Evolutionary conservation across 2,329 filamentous ascomycete species (phyloP).

Genomic region (Knufia petricola): DNA sequence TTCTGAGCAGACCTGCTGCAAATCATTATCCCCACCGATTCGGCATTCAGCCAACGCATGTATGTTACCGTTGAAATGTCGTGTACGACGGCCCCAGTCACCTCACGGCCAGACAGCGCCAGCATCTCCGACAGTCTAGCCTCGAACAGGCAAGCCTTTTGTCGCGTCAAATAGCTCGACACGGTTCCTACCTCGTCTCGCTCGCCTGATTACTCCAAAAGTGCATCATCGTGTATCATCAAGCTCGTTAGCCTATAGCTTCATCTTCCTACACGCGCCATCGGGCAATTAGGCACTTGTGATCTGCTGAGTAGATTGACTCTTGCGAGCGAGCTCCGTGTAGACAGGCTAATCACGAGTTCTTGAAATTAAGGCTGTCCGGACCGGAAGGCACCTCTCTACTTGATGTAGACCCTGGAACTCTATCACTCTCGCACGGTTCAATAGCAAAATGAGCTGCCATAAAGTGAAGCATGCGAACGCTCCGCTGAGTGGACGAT

Average conservation of each 20-base stretch:
- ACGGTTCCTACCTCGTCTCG: constrained; percentile 3
- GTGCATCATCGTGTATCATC: constrained; percentile 5
- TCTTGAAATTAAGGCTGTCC: background rate
- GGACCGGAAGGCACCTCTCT: background rate
- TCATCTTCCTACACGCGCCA: background rate
- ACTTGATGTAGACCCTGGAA: background rate
- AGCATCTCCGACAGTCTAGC: background rate
- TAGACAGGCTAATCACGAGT: background rate
- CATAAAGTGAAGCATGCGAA: background rate
- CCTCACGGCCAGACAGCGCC: background rate
- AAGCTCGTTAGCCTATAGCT: constrained; percentile 2
- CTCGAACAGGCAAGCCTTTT: background rate
- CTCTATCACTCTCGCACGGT: constrained; percentile 1
- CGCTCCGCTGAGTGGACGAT: constrained; percentile 1
- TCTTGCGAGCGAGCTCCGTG: no score
- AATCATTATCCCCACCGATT: constrained; percentile 9
- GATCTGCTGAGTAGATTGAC: background rate
- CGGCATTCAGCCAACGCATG: no score
- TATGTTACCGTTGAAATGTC: constrained; percentile 5
- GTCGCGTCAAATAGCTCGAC: constrained; percentile 1
- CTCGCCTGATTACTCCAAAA: constrained; percentile 10
- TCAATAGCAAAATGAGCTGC: background rate
- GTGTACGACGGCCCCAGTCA: background rate
- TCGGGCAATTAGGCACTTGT: background rate
- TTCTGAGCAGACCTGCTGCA: background rate